phyloP scores from a whole-genome alignment of 306 rosid genomes.

The Mimosa pudica region DNA sequence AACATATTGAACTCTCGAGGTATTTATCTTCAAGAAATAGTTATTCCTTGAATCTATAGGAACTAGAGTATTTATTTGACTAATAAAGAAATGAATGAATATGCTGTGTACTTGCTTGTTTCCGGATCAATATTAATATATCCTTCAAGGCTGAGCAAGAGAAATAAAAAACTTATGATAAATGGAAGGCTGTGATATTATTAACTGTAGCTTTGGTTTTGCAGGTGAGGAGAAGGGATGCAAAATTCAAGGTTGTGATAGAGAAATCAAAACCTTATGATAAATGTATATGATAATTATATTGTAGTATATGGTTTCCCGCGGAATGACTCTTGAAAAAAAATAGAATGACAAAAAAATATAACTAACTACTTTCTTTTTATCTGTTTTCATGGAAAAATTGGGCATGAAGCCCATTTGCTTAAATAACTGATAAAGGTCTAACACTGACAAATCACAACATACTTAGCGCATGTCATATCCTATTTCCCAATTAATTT shows the following conservation, averaged over 20 bases:
- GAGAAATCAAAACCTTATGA: constrained; percentile 70
- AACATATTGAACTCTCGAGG: neutral
- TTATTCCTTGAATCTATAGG: neutral
- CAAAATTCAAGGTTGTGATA: constrained; percentile 51
- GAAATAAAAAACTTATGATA: neutral
- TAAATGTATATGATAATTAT: constrained; percentile 41
- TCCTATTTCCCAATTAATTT: too few species aligned
- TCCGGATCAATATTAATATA: neutral
- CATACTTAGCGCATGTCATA: too few species aligned
- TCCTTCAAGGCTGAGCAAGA: too few species aligned
- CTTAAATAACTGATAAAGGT: too few species aligned
- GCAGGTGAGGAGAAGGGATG: constrained; percentile 71
- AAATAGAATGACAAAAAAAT: neutral
- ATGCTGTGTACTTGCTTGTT: constrained; percentile 17
- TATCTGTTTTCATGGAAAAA: neutral
- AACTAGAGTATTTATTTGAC: neutral
- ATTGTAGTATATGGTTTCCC: constrained; percentile 4
- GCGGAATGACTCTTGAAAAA: neutral
- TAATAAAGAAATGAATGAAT: too few species aligned
- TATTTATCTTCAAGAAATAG: neutral
- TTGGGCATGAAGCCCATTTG: too few species aligned
- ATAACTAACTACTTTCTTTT: neutral
- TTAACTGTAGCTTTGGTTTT: constrained; percentile 26
- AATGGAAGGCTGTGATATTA: constrained; percentile 1
- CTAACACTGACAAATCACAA: too few species aligned